A percentile compares a stretch with the other conserved stretches of the same genome.
Evolutionary conservation across 805 yeast genomes (phyloP).

Genomic region (Candida sphagnicola): DNA sequence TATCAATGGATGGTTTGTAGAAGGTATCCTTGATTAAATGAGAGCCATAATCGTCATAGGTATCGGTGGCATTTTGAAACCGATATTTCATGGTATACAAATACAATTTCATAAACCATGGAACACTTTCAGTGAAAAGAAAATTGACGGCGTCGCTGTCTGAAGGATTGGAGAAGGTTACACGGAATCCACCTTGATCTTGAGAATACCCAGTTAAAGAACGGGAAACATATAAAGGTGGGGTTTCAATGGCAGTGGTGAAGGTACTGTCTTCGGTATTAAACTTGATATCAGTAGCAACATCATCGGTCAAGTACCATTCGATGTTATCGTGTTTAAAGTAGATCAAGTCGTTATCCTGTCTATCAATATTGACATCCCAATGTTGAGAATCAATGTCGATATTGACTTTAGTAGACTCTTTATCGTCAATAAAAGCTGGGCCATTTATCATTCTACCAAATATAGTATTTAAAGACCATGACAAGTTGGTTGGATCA

Average conservation of each 20-base stretch:
- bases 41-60: slow-evolving; percentile 12
- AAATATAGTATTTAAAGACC: slow-evolving; percentile 61
- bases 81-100: slow-evolving; percentile 59
- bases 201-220: slow-evolving; percentile 90
- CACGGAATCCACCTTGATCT: slow-evolving; percentile 85
- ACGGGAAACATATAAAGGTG: slow-evolving; percentile 73
- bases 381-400: slow-evolving; percentile 43
- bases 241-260: slow-evolving; percentile 36
- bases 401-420: slow-evolving; percentile 41
- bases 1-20: slow-evolving; percentile 76
- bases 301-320: slow-evolving; percentile 10
- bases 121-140: slow-evolving; percentile 74
- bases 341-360: slow-evolving; percentile 7
- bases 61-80: slow-evolving; percentile 20
- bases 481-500: slow-evolving; percentile 43
- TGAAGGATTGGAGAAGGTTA: slow-evolving; percentile 69
- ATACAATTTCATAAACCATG: slow-evolving; percentile 89
- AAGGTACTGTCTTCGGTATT: slow-evolving; percentile 42
- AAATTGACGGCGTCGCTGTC: slow-evolving; percentile 41
- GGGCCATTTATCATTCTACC: slow-evolving; percentile 66
- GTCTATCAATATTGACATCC: slow-evolving; percentile 28
- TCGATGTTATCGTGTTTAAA: slow-evolving; percentile 11
- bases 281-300: slow-evolving; percentile 34
- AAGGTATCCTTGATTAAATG: slow-evolving; percentile 46
- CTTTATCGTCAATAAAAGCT: slow-evolving; percentile 47